Evolutionary conservation across 2,329 filamentous ascomycete genomes (phyloP).

Genomic region (Herpotrichia juniperi): DNA sequence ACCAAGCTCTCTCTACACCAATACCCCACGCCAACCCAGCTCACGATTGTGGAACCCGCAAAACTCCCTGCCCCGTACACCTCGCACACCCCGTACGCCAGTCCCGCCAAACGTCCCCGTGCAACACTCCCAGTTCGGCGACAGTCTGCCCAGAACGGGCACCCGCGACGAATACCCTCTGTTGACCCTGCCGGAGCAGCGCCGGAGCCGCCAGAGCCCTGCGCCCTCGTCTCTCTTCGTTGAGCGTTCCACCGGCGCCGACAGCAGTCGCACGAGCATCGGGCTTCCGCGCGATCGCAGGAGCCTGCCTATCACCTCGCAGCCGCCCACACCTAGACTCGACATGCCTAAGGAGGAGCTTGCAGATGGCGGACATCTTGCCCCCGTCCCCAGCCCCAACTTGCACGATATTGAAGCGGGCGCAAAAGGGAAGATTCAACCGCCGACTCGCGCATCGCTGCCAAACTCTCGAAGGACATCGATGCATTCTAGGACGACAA

Average conservation of each 20-base stretch:
- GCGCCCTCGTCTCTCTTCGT: constrained; percentile 42
- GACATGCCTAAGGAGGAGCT: constrained; percentile 33
- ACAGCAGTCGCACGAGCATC: constrained; percentile 59
- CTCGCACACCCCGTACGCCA: constrained; percentile 50
- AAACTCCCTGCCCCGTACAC: constrained; percentile 62
- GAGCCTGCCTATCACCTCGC: constrained; percentile 31
- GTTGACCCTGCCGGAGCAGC: constrained; percentile 63
- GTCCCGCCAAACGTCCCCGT: constrained; percentile 53
- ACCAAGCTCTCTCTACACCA: constrained; percentile 31
- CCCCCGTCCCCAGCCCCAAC: constrained; percentile 17
- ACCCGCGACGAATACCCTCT: constrained; percentile 61
- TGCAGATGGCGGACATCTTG: constrained; percentile 12
- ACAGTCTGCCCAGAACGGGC: constrained; percentile 35
- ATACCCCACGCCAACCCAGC: constrained; percentile 46
- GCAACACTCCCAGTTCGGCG: constrained; percentile 31
- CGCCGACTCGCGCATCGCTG: constrained; percentile 28
- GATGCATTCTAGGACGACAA: constrained; percentile 27
- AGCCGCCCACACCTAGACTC: constrained; percentile 30
- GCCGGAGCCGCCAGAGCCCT: constrained; percentile 58
- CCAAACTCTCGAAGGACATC: constrained; percentile 35
- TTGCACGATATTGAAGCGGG: constrained; percentile 34
- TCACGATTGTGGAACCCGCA: constrained; percentile 66
- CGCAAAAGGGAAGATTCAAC: constrained; percentile 12
- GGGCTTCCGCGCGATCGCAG: constrained; percentile 52
- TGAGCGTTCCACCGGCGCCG: constrained; percentile 49